Conservation (phyloP, 2,329 filamentous ascomycete genomes). For the Botryosphaeria dothidea region DNA sequence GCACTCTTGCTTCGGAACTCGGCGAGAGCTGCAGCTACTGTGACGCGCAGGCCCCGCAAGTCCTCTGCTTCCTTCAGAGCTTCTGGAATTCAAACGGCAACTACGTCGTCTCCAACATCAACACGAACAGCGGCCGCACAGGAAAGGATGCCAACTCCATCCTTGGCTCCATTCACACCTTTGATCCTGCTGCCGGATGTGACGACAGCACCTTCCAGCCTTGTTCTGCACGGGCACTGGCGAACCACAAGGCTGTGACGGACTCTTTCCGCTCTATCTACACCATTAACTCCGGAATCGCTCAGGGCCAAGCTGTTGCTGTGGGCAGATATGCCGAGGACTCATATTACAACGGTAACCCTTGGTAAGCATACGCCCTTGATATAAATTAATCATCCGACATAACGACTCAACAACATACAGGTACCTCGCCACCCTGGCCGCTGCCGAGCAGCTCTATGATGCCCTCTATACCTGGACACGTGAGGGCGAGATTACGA, state of each 20-base stretch:
- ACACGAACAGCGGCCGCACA: slow-evolving; percentile 43
- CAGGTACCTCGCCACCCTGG: slow-evolving; percentile 20
- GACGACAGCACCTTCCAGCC: slow-evolving; percentile 44
- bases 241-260: slow-evolving; percentile 36
- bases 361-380: slow-evolving; percentile 43
- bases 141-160: slow-evolving; percentile 42
- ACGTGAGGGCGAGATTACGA: slow-evolving; percentile 6
- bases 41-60: slow-evolving; percentile 35
- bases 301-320: slow-evolving; percentile 29
- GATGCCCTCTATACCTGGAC: slow-evolving; percentile 18
- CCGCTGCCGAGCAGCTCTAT: slow-evolving; percentile 16
- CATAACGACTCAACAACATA: slow-evolving; percentile 31
- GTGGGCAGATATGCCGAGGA: slow-evolving; percentile 48
- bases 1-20: slow-evolving; percentile 34
- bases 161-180: slow-evolving; percentile 40
- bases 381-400: slow-evolving; percentile 39
- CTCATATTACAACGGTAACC: slow-evolving; percentile 42
- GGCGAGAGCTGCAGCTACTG: slow-evolving; percentile 42
- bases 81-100: slow-evolving; percentile 42
- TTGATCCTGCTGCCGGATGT: slow-evolving; percentile 3
- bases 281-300: slow-evolving; percentile 37
- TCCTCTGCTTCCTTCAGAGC: slow-evolving; percentile 34
- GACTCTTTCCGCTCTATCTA: slow-evolving; percentile 38
- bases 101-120: slow-evolving; percentile 39
- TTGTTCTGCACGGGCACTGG: slow-evolving; percentile 39